phyloP scores from a whole-genome alignment of 2,329 filamentous ascomycete species.

The Colletotrichum sp. region DNA sequence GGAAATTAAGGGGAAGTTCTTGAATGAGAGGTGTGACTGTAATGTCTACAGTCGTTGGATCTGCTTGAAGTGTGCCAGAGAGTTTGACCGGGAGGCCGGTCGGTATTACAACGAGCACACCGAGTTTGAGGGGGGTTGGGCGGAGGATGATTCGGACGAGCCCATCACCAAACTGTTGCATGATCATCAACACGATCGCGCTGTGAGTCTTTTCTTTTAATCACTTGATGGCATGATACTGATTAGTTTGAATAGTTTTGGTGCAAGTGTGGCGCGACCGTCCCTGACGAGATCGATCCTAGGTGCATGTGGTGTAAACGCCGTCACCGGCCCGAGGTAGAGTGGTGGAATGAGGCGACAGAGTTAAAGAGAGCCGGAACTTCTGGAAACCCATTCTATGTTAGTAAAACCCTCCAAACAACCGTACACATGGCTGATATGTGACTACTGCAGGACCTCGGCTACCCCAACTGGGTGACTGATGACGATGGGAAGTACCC shows the following conservation, averaged over 20 bases:
- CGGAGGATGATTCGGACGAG: not conserved
- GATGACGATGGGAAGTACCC: not conserved
- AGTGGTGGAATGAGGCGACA: not conserved
- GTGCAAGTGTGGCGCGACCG: constrained; percentile 7
- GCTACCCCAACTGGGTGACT: not conserved
- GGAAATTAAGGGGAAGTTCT: not conserved
- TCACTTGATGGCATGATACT: not conserved
- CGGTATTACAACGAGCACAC: not conserved
- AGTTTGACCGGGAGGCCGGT: not conserved
- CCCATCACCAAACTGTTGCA: not conserved
- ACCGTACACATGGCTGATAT: not conserved
- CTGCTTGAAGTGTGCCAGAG: not conserved
- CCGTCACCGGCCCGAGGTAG: constrained; percentile 4
- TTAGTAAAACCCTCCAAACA: fast-evolving
- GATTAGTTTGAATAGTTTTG: not conserved
- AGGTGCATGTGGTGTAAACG: constrained; percentile 21
- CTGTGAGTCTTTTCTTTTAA: not conserved
- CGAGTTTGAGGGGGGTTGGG: not conserved
- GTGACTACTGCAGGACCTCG: not conserved
- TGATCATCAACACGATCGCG: not conserved
- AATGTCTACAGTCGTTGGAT: constrained; percentile 16
- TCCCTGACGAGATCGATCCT: not conserved
- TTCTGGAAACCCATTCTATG: not conserved
- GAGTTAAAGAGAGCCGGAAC: not conserved
- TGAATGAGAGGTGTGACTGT: constrained; percentile 18